Evolutionary conservation across 192 early-diverging fungal genomes (phyloP).

Genomic region (Pilaira anomala): DNA sequence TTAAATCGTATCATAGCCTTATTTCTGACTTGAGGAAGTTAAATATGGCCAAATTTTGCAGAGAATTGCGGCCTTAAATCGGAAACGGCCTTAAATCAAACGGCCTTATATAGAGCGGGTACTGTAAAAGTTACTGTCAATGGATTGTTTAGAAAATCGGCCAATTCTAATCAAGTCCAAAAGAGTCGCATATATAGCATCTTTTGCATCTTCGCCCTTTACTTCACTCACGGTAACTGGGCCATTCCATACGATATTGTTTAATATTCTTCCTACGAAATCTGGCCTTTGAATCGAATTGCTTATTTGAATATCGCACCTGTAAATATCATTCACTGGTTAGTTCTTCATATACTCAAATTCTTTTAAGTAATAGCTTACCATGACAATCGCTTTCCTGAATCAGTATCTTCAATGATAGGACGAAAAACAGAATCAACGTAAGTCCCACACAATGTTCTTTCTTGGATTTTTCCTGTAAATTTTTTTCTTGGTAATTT

Average conservation of each 20-base stretch:
- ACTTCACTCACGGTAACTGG: background rate
- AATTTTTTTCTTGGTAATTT: slow-evolving; percentile 3
- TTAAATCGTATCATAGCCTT: too few relatives aligned
- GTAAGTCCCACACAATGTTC: slow-evolving; percentile 2
- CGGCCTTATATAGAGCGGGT: too few relatives aligned
- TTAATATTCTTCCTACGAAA: slow-evolving; percentile 3
- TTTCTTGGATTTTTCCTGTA: slow-evolving; percentile 5
- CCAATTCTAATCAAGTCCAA: slow-evolving; percentile 9
- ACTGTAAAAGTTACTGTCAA: background rate
- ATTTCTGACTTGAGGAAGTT: too few relatives aligned
- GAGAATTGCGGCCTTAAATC: too few relatives aligned
- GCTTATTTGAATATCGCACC: background rate
- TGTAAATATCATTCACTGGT: background rate
- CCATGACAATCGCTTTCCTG: slow-evolving; percentile 3
- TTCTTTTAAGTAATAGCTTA: slow-evolving; percentile 2
- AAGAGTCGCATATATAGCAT: slow-evolving; percentile 5
- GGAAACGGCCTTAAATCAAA: too few relatives aligned
- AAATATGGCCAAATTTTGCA: too few relatives aligned
- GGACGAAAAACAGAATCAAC: slow-evolving; percentile 7
- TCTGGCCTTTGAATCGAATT: slow-evolving; percentile 5
- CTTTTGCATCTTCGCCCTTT: slow-evolving; percentile 7
- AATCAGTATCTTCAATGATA: slow-evolving; percentile 1
- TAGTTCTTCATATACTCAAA: background rate
- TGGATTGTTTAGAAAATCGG: slow-evolving; percentile 1
- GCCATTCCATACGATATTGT: slow-evolving; percentile 1